Evolutionary conservation across 2,329 filamentous ascomycete genomes (phyloP).

Genomic region (Penicillium olsonii): DNA sequence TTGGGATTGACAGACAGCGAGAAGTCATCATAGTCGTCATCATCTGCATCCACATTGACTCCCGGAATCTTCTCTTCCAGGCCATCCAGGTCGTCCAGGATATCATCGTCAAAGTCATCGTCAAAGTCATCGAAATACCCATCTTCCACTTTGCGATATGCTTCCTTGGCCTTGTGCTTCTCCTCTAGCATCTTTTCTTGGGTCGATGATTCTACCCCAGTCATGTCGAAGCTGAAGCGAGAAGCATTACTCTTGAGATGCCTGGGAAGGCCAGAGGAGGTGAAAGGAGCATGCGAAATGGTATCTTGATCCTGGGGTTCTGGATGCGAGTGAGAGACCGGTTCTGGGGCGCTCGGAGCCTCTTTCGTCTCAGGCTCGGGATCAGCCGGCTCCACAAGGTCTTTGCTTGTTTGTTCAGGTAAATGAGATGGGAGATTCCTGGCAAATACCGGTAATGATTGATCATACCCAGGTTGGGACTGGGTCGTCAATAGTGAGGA

Average conservation of each 20-base stretch:
- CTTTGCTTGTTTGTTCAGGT: slow-evolving; percentile 25
- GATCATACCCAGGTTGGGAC: slow-evolving; percentile 30
- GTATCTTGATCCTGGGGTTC: slow-evolving; percentile 31
- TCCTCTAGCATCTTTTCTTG: slow-evolving; percentile 66
- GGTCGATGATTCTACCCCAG: slow-evolving; percentile 56
- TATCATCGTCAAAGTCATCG: slow-evolving; percentile 48
- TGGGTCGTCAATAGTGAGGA: slow-evolving; percentile 39
- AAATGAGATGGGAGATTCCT: slow-evolving; percentile 42
- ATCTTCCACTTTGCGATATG: slow-evolving; percentile 40
- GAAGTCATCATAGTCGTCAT: slow-evolving; percentile 37
- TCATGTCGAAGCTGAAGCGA: slow-evolving; percentile 66
- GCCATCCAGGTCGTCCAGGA: slow-evolving; percentile 45
- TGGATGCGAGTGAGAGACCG: slow-evolving; percentile 8
- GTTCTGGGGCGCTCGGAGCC: slow-evolving; percentile 6
- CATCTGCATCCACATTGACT: slow-evolving; percentile 49
- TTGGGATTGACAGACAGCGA: slow-evolving; percentile 25
- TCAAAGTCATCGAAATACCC: slow-evolving; percentile 44
- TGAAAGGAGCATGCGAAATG: slow-evolving; percentile 32
- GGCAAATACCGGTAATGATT: slow-evolving; percentile 46
- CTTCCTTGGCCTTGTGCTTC: slow-evolving; percentile 59
- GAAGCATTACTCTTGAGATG: slow-evolving; percentile 60
- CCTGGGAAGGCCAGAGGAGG: slow-evolving; percentile 42
- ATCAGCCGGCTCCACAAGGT: slow-evolving; percentile 14
- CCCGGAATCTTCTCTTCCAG: slow-evolving; percentile 52
- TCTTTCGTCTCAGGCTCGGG: slow-evolving; percentile 4